Base-by-base conservation (phyloP, 768 basidiomycete species). In the Tephrocybe sp. region DNA sequence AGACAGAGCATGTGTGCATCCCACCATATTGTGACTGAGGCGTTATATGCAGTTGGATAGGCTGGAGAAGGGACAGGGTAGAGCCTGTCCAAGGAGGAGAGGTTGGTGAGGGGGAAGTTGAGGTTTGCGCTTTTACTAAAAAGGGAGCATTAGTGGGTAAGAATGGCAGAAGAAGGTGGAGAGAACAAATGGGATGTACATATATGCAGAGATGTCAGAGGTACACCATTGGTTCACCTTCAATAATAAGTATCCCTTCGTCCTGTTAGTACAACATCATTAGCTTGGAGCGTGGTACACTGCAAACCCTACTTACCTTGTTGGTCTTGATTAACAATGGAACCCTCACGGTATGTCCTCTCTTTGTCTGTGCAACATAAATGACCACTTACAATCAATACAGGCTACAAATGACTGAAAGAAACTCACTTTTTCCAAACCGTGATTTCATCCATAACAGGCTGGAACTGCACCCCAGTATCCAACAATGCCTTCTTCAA, bases 1-100 rank as follows among this genome's bases (percentile, higher is more conserved):
- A 68, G 62, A 40, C 68, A 69, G 5, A 67, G 61, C 68, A 69
- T 68, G 44, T 69, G 68, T 4, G 68, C 68, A 38, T 68, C 68
- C 39, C 67, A 54, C 68, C 65, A 69, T 61, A 69, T 69, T 9
- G 50, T 65, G 1, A 67, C 67, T 3, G 65, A 60, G 4, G 68
- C 68, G 46, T 69, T 68, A 57, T 69, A 69, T 0, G 67, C 67
- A 2, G 64, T 62, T 18, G 64, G 64, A 51, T 64, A 69, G 15
- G 56, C 59, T 5, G 5, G 7, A 30, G 28, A 30, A 12, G 28
- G 28, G 28, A 30, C 28, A 6, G 12, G 28, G 12, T 30, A 30
- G 28, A 6, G 5, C 28, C 12, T 5, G 5, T 30, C 7, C 28
- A 30, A 12, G n/a, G n/a, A n/a, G n/a, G n/a, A n/a, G n/a, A n/a